These are phyloP conservation scores for Eruca vesicaria DNA, from an alignment of 441 rosid genomes.

Conservation along the genomic window DNA sequence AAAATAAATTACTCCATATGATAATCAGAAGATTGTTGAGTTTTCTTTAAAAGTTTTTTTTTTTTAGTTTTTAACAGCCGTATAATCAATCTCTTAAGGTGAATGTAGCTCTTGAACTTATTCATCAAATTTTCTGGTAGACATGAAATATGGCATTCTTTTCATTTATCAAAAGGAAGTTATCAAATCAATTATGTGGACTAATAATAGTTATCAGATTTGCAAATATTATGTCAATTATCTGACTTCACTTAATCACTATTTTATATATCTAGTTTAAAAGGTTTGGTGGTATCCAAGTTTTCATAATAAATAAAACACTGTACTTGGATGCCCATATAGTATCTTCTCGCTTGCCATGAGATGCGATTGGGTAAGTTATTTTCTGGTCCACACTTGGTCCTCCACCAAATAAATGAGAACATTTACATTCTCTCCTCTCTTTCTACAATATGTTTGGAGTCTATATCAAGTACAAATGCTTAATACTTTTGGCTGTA, in stretches of 20 bases:
- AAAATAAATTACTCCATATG: no score
- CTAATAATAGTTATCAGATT: no score
- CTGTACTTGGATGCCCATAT: constrained; percentile 4
- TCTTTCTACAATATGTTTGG: constrained; percentile 14
- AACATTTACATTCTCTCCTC: constrained; percentile 29
- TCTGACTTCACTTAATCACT: neutral
- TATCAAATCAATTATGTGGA: no score
- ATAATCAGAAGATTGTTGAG: neutral
- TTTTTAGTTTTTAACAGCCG: neutral
- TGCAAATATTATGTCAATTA: neutral
- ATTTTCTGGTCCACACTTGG: constrained; percentile 26
- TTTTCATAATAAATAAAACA: neutral
- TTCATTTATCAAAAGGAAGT: neutral
- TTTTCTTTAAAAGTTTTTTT: neutral
- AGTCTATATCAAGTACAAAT: constrained; percentile 33
- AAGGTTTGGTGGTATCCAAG: no score
- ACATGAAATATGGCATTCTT: neutral
- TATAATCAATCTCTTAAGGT: neutral
- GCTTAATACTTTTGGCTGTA: constrained; percentile 26
- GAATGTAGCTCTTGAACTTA: neutral
- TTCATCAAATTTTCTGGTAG: neutral
- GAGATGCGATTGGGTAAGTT: constrained; percentile 26
- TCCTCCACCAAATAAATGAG: constrained; percentile 34
- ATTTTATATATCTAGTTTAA: no score
- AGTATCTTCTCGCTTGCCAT: constrained; percentile 9